Conservation (phyloP, 352 stramenopile genomes). For the Plasmopara viticola region DNA sequence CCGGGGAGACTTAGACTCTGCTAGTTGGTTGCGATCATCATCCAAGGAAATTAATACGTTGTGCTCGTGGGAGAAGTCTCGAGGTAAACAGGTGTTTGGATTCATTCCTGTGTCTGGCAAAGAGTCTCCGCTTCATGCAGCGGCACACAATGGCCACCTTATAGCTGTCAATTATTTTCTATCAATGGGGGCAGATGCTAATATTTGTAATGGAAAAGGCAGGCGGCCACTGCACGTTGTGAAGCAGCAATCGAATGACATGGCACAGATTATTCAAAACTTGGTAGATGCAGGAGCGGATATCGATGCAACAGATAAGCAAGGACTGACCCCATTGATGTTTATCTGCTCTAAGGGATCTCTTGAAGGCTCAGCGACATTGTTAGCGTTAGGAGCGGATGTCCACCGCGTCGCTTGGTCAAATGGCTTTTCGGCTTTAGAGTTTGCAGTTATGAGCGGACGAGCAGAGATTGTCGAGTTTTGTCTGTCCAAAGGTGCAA, state of each 20-base stretch:
- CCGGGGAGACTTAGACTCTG: conserved; percentile 65
- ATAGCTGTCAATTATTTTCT: conserved; percentile 66
- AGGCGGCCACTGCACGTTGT: conserved; percentile 65
- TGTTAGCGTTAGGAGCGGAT: conserved; percentile 67
- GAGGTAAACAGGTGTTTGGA: conserved; percentile 64
- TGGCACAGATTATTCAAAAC: conserved; percentile 58
- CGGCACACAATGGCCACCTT: conserved; percentile 47
- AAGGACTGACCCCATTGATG: conserved; percentile 77
- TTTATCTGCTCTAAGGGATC: conserved; percentile 53
- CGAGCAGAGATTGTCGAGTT: conserved; percentile 55
- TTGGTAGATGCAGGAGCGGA: conserved; percentile 49
- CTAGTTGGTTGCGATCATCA: conserved; percentile 44
- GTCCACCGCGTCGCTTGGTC: conserved; percentile 63
- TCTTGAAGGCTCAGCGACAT: conserved; percentile 59
- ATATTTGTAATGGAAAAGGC: conserved; percentile 51
- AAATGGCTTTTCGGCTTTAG: conserved; percentile 61
- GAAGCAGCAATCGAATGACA: conserved; percentile 38
- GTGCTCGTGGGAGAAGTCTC: conserved; percentile 63
- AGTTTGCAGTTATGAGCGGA: conserved; percentile 43
- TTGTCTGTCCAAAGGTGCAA: conserved; percentile 53
- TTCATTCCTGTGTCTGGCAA: conserved; percentile 55
- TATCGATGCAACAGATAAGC: conserved; percentile 52
- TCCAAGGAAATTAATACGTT: conserved; percentile 58
- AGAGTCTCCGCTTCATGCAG: conserved; percentile 56
- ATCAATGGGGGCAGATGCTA: conserved; percentile 38